phyloP scores from a whole-genome alignment of 139 green algal genomes.

The Chlamydomonas incerta region DNA sequence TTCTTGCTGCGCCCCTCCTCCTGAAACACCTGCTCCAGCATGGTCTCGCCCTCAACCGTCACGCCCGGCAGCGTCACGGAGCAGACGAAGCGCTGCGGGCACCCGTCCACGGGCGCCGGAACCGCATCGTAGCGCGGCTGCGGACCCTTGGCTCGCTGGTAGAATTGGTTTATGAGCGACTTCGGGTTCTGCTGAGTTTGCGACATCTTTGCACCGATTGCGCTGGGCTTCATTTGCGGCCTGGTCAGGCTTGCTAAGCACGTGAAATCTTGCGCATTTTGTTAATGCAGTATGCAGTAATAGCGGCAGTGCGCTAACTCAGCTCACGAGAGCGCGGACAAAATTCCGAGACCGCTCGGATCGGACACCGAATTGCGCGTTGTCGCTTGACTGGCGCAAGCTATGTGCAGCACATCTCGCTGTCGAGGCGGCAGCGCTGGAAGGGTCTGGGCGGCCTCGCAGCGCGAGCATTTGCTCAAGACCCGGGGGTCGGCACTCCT shows the following conservation, averaged over 20 bases:
- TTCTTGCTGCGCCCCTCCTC: conserved; percentile 34
- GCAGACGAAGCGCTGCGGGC: background rate
- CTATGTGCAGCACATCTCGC: too few relatives aligned
- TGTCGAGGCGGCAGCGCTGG: too few relatives aligned
- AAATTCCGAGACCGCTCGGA: too few relatives aligned
- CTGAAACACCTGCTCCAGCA: background rate
- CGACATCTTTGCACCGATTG: background rate
- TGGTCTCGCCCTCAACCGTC: background rate
- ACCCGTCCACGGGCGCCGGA: background rate
- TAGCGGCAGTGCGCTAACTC: too few relatives aligned
- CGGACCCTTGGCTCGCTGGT: background rate
- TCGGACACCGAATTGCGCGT: too few relatives aligned
- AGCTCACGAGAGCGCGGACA: too few relatives aligned
- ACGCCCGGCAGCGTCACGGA: conserved; percentile 6
- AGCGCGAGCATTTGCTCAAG: too few relatives aligned
- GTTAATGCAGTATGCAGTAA: too few relatives aligned
- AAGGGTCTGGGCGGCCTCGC: too few relatives aligned
- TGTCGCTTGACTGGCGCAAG: too few relatives aligned
- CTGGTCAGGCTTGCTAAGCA: background rate
- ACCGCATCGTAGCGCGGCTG: background rate
- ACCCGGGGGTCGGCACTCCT: too few relatives aligned
- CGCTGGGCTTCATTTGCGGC: background rate
- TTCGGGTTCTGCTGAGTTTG: conserved; percentile 33
- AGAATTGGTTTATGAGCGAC: conserved; percentile 13
- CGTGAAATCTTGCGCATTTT: background rate